Evolutionary conservation across 768 basidiomycete genomes (phyloP).

Genomic region (Lanmaoa rubissima): DNA sequence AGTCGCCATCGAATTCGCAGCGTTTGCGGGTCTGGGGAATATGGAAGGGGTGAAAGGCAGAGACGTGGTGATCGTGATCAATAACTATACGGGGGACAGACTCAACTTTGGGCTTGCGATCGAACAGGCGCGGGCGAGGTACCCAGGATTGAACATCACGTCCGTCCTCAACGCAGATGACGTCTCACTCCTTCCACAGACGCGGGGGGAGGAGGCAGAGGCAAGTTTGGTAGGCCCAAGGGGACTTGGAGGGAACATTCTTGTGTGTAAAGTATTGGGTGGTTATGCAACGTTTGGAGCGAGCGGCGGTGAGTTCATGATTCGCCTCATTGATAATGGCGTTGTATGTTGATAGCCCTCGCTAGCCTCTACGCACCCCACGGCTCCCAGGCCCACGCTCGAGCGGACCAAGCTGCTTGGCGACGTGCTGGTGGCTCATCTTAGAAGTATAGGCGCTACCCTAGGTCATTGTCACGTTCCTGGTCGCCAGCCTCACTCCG

Average conservation of each 20-base stretch:
- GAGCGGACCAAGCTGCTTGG: slow-evolving; percentile 29
- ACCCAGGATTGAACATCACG: slow-evolving; percentile 36
- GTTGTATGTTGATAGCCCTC: background rate
- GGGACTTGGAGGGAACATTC: slow-evolving; percentile 45
- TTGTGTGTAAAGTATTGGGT: slow-evolving; percentile 58
- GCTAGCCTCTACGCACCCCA: background rate
- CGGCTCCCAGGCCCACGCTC: slow-evolving; percentile 9
- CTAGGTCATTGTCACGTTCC: slow-evolving; percentile 60
- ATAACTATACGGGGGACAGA: slow-evolving; percentile 55
- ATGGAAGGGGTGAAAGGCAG: background rate
- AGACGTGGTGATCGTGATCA: slow-evolving; percentile 39
- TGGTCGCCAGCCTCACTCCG: slow-evolving; percentile 31
- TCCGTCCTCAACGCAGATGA: slow-evolving; percentile 56
- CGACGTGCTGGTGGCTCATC: slow-evolving; percentile 30
- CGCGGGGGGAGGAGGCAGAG: slow-evolving; percentile 5
- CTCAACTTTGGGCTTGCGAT: slow-evolving; percentile 59
- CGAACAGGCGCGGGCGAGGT: slow-evolving; percentile 45
- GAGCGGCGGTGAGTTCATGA: slow-evolving; percentile 30
- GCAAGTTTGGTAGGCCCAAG: slow-evolving; percentile 45
- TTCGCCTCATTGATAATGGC: slow-evolving; percentile 17
- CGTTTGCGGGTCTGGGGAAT: slow-evolving; percentile 29
- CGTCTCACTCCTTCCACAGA: slow-evolving; percentile 42
- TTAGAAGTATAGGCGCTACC: slow-evolving; percentile 38
- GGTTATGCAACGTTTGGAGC: slow-evolving; percentile 39
- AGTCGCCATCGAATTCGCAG: slow-evolving; percentile 47